Percentiles rank a stretch among this genome's conserved stretches.
Evolutionary conservation across 225 moss, liverwort and hornwort species (phyloP).

Genomic region (Takakia lepidozioides): DNA sequence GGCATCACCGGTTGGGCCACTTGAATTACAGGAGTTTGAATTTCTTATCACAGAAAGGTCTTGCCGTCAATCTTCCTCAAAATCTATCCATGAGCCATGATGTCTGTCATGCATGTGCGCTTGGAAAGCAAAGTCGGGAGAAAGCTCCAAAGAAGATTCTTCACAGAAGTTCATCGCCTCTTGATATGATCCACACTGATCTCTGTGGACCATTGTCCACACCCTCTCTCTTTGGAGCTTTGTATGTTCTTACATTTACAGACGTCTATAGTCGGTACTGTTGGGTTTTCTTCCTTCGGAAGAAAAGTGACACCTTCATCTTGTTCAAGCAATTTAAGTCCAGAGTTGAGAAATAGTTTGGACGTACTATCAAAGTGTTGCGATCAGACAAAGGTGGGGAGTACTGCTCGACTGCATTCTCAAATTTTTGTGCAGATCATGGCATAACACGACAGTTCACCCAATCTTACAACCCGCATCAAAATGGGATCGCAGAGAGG

Average conservation of each 20-base stretch:
- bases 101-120: background rate
- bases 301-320: background rate
- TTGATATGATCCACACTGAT: background rate
- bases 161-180: too few species aligned
- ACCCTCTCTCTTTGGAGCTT: background rate
- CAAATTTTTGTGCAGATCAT: constrained; percentile 1
- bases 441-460: constrained; percentile 3
- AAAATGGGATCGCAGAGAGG: background rate
- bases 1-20: background rate
- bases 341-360: constrained; percentile 1
- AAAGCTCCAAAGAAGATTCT: background rate
- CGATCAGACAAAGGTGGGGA: constrained; percentile 4
- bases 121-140: background rate
- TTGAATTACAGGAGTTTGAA: background rate
- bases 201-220: background rate
- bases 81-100: background rate
- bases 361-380: background rate
- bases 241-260: background rate
- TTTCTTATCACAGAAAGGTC: background rate
- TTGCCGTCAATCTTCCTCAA: too few species aligned
- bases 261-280: background rate
- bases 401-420: background rate
- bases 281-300: constrained; percentile 3
- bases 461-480: constrained; percentile 1
- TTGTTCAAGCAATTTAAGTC: background rate